phyloP scores from a whole-genome alignment of 305 asterid species.

The Striga hermonthica region DNA sequence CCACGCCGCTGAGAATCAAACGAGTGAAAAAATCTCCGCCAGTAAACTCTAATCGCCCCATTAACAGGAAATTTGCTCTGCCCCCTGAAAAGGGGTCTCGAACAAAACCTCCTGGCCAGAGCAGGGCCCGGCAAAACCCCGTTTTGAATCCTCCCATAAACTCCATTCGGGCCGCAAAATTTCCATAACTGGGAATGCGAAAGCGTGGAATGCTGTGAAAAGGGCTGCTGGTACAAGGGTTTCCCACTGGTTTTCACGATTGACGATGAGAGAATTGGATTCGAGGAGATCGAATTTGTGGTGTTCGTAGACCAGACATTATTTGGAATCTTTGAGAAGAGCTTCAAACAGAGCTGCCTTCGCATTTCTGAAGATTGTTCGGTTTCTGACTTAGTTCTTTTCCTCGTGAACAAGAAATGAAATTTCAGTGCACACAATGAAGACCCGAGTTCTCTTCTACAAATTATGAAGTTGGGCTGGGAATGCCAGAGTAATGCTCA shows the following conservation, averaged over 20 bases:
- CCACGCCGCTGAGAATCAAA: constrained; percentile 44
- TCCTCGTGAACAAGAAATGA: too few relatives aligned
- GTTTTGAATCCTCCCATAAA: constrained; percentile 30
- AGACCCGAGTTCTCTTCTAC: too few relatives aligned
- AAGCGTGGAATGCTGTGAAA: constrained; percentile 35
- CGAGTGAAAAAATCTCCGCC: constrained; percentile 45
- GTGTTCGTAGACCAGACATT: constrained; percentile 29
- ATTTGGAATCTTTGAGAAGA: constrained; percentile 49
- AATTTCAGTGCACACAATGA: too few relatives aligned
- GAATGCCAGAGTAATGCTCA: too few relatives aligned
- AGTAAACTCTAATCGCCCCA: constrained; percentile 28
- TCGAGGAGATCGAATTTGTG: constrained; percentile 30
- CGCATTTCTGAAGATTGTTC: constrained; percentile 39
- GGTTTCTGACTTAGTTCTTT: background rate
- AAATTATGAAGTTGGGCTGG: too few relatives aligned
- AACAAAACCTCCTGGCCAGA: constrained; percentile 35
- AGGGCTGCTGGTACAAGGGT: constrained; percentile 34
- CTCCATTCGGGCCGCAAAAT: constrained; percentile 30
- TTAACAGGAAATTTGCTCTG: constrained; percentile 33
- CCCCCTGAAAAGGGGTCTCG: constrained; percentile 36
- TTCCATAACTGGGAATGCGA: constrained; percentile 35
- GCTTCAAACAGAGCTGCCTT: constrained; percentile 42
- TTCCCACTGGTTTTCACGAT: constrained; percentile 27
- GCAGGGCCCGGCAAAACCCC: constrained; percentile 41
- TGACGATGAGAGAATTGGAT: background rate